A percentile compares a stretch with the other conserved stretches of the same genome.
Evolutionary conservation across 305 asterid species (phyloP).

Genomic region (Fraxinus floribunda): DNA sequence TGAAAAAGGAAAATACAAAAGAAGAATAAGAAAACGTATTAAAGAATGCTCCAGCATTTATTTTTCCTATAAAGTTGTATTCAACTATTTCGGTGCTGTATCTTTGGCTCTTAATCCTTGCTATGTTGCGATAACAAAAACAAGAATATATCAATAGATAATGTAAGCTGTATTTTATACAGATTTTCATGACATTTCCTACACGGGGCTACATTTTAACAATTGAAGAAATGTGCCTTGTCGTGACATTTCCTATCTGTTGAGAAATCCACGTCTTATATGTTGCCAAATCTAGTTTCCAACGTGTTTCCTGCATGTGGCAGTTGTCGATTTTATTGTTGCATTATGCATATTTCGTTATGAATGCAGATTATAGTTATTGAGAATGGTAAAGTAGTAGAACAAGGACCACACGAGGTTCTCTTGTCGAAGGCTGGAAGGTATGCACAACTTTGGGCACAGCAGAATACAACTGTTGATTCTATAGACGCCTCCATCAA

Average conservation of each 20-base stretch:
- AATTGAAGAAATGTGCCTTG: not conserved
- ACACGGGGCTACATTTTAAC: not conserved
- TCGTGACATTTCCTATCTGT: not conserved
- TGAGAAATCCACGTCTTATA: not conserved
- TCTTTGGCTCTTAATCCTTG: not conserved
- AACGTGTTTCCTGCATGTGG: not conserved
- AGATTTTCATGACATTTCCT: not conserved
- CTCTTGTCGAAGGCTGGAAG: conserved; percentile 76
- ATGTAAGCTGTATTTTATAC: not conserved
- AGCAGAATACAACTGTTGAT: conserved; percentile 81
- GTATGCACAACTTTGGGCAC: conserved; percentile 93
- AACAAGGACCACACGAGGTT: conserved; percentile 91
- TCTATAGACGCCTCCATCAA: conserved; percentile 67
- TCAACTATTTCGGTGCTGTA: not conserved
- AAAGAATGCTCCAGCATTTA: not conserved
- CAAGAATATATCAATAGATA: not conserved
- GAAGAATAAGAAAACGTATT: not conserved
- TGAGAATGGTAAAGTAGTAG: conserved; percentile 90
- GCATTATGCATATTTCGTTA: not conserved
- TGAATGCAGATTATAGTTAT: conserved; percentile 72
- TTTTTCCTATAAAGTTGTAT: not conserved
- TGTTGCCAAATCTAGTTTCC: not conserved
- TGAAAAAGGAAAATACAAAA: not conserved
- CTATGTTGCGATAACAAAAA: not conserved
- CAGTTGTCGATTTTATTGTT: not conserved